These are phyloP conservation scores for Triticum turgidum DNA, from an alignment of 176 grass and related monocot species.

Conservation along the genomic window DNA sequence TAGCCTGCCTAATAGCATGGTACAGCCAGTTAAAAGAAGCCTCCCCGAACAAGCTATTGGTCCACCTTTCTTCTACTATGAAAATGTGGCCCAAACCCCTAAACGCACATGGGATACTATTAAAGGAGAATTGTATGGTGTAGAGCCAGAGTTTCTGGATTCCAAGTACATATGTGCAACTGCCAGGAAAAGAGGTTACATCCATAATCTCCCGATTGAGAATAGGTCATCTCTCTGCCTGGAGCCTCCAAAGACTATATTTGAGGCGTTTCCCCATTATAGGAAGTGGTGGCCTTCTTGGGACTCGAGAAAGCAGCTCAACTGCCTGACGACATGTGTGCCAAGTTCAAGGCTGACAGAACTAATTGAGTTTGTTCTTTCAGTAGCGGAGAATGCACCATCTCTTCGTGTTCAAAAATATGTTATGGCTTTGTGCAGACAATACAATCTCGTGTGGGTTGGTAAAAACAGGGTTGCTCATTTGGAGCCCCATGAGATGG, in stretches of 20 bases:
- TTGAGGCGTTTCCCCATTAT: slow-evolving; percentile 52
- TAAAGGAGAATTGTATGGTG: slow-evolving; percentile 56
- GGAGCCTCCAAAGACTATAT: slow-evolving; percentile 57
- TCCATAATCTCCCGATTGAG: slow-evolving; percentile 65
- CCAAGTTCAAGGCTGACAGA: slow-evolving; percentile 52
- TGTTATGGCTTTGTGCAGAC: slow-evolving; percentile 52
- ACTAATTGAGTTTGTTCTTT: slow-evolving; percentile 37
- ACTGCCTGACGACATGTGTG: slow-evolving; percentile 65
- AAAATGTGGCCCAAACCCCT: slow-evolving; percentile 74
- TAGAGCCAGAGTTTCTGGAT: slow-evolving; percentile 73
- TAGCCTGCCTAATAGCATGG: slow-evolving; percentile 34
- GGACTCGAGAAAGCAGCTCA: slow-evolving; percentile 67
- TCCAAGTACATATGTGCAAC: slow-evolving; percentile 69
- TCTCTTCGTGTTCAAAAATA: slow-evolving; percentile 41
- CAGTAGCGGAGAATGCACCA: slow-evolving; percentile 24
- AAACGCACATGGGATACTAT: slow-evolving; percentile 68
- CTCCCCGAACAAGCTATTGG: slow-evolving; percentile 46
- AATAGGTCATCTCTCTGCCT: slow-evolving; percentile 55
- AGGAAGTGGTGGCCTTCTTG: slow-evolving; percentile 66
- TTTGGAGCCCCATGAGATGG: slow-evolving; percentile 77
- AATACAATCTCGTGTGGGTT: slow-evolving; percentile 78
- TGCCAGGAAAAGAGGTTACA: slow-evolving; percentile 67
- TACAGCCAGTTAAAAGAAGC: background rate
- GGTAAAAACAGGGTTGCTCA: slow-evolving; percentile 68
- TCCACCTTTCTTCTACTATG: slow-evolving; percentile 79